Evolutionary conservation across 116 monocot genomes (phyloP), one percentile per base, ranked within the genome.

Genomic region (Thalassia testudinum): DNA sequence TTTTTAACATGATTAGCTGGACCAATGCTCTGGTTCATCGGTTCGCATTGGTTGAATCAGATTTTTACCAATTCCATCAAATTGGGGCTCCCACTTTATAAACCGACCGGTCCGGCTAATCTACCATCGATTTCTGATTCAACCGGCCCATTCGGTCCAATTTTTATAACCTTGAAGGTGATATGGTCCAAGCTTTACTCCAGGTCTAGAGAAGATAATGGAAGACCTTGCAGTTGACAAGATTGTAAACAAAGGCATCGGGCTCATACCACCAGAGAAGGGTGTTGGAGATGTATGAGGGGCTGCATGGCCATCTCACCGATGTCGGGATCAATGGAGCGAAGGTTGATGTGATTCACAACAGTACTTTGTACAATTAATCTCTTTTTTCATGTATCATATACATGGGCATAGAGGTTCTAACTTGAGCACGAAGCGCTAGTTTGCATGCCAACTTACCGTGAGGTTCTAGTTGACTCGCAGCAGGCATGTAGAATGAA

Each of bases 271-370:
- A 24, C 76, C 85, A 14, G 72, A 66, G 58, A 56, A n/a, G 43
- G 38, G 82, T 61, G 11, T 12, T 0, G 0, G 76, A 85, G 71
- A 25, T 91, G 54, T 91, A 79, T 58, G 70, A 82, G 20, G 74
- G 74, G 1, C 45, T 91, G 43, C 91, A 91, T 59, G 68, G 81
- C 0, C 75, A 81, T 22, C 63, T 91, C 21, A 22, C 73, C 48
- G 43, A 57, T 0, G 63, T 52, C 0, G 91, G 91, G 1, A 82
- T 91, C 21, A 73, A 78, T 53, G 91, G 91, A 0, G 91, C 85
- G 43, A 91, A 91, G 70, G 86, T 86, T 13, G 91, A 91, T 64
- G 91, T 91, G 40, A 91, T 91, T 12, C 91, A 91, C 20, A 80
- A 83, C 38, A 80, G 83, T 67, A 15, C 15, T 16, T n/a, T 13